Base-by-base conservation (phyloP, 2,329 filamentous ascomycete species). In the Raffaelea ambrosiae region DNA sequence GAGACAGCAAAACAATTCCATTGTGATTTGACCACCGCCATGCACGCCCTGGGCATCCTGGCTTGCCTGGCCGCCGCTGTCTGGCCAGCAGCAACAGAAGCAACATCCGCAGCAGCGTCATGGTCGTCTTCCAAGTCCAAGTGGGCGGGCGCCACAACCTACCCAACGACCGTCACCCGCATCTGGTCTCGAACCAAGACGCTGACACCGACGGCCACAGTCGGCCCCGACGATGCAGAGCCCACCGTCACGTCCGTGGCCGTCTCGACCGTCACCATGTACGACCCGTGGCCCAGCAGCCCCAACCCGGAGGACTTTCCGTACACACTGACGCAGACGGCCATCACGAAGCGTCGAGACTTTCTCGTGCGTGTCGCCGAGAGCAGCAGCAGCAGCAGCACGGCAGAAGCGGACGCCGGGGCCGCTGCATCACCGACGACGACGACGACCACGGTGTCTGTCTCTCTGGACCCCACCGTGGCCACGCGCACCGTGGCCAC, bases 261-360 rank as follows among this genome's bases (percentile, higher is more conserved):
- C 18, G 20, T 47, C 26, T 38, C 36, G 35, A 47, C 48, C 1
- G 48, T 50, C 36, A 45, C 48, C n/a, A 36, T 47, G 26, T 44
- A 44, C 41, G 44, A 50, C 20, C 29, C 44, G 29, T 50, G 48
- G 48, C 48, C 41, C 9, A 39, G 36, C 23, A 47, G 48, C 29
- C 48, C 48, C 5, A 26, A 47, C 31, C 48, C 36, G 13, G 44
- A 44, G 18, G 13, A 44, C 26, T 50, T 41, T 18, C 48, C 48
- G 1, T 50, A 50, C 29, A 47, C 41, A 13, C 9, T 47, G 20
- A n/a, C 23, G 3, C 41, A 47, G 41, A 50, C 48, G 13, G 48
- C 44, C n/a, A 31, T 50, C 13, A 50, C 48, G 16, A 21, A 14
- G 20, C 44, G 48, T 16, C 22, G 29, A 16, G 26, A 44, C n/a